A percentile compares a stretch with the other conserved stretches of the same genome.
phyloP scores from a whole-genome alignment of 257 asterid species.

The Nicotiana tabacum region DNA sequence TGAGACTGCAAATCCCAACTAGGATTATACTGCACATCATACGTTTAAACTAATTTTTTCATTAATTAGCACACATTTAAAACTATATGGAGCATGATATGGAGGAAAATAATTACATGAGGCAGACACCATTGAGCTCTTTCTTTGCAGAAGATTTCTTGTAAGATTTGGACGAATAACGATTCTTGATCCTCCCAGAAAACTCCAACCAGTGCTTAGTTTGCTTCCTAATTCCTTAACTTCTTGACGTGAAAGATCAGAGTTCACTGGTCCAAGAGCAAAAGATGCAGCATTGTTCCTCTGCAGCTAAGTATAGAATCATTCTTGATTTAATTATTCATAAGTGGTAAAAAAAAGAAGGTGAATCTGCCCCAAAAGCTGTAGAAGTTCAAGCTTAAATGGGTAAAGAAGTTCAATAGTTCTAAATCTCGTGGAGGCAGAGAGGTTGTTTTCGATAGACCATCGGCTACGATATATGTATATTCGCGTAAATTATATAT shows the following conservation, averaged over 20 bases:
- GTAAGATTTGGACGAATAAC: slow-evolving; percentile 21
- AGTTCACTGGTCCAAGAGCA: slow-evolving; percentile 18
- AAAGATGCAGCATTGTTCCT: slow-evolving; percentile 13
- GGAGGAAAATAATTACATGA: slow-evolving; percentile 44
- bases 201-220: slow-evolving; percentile 25
- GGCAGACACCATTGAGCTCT: slow-evolving; percentile 32
- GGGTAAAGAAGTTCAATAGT: too few species aligned
- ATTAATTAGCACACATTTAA: background rate
- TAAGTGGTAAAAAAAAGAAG: too few species aligned
- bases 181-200: slow-evolving; percentile 34
- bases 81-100: background rate
- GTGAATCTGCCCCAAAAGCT: too few species aligned
- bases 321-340: background rate
- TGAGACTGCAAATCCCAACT: too few species aligned
- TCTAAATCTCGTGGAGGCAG: too few species aligned
- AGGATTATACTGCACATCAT: too few species aligned
- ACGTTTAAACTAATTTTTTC: too few species aligned
- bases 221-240: slow-evolving; percentile 18
- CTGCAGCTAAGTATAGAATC: slow-evolving; percentile 25
- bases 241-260: slow-evolving; percentile 19
- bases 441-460: too few species aligned
- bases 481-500: too few species aligned
- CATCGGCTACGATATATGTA: too few species aligned
- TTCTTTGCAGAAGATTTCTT: slow-evolving; percentile 23
- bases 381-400: too few species aligned